Evolutionary conservation across 371 early-diverging fungal genomes (phyloP), one percentile per base, ranked within the genome.

Genomic region (Choanephora cucurbitarum): DNA sequence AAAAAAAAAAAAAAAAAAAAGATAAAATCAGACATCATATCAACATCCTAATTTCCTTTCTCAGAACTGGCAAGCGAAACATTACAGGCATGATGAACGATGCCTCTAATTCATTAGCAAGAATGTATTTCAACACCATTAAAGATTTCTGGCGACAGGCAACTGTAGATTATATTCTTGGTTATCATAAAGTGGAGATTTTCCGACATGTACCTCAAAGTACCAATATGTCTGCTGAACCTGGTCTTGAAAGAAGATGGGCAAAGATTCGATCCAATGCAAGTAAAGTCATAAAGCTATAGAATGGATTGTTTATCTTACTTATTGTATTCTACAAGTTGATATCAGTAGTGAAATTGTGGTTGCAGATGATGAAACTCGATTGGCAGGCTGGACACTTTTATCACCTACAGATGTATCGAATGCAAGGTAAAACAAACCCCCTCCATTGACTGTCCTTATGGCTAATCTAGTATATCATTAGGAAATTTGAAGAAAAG

Each of bases 1-100:
- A 31, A 14, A 22, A 37, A 21, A 5, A n/a, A 70, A 52, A 19
- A 24, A 31, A 3, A 17, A 17, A 24, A n/a, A 47, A 3, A 17
- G 15, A 31, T 8, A 22, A 37, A 21, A 5, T n/a, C n/a, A n/a
- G n/a, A n/a, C n/a, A n/a, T n/a, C n/a, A n/a, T n/a, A n/a, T n/a
- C n/a, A n/a, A n/a, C n/a, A n/a, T n/a, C 37, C 6, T 17, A 28
- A 23, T 21, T 19, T 40, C 21, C 10, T 21, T 19, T 22, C 22
- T 9, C 34, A 73, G 79, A 58, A 84, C 86, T 5, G 89, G 85
- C 7, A 87, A 84, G 60, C 70, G 87, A 33, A 88, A 87, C 49
- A 62, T 87, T 9, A 80, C 82, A 24, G 88, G 88, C 17, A 78
- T 91, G 73, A 74, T 89, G 69, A 88, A 88, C 49, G 91, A 91